phyloP scores from a whole-genome alignment of 2,329 filamentous ascomycete genomes.

The Stagonosporopsis vannaccii region DNA sequence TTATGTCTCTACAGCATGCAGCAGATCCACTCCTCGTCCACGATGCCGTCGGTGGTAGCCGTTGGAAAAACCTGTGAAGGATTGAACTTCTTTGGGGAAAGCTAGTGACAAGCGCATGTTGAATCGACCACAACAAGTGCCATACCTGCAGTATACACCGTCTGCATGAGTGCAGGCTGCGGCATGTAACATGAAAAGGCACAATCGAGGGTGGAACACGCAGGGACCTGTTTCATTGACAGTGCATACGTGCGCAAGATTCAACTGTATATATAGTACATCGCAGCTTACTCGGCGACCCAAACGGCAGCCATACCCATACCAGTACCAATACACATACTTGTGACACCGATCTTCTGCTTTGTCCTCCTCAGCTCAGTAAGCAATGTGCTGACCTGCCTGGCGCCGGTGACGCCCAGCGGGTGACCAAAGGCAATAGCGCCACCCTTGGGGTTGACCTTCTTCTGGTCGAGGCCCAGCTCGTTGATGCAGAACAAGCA shows the following conservation, averaged over 20 bases:
- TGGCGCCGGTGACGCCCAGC: slow-evolving; percentile 89
- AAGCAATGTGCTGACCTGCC: slow-evolving; percentile 90
- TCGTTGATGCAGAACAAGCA: slow-evolving; percentile 93
- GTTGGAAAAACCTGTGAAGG: too few species aligned
- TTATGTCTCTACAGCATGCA: too few species aligned
- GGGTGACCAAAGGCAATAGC: slow-evolving; percentile 97
- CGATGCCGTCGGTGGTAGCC: too few species aligned
- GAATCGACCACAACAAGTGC: too few species aligned
- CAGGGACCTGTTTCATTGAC: background rate
- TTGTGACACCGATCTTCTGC: slow-evolving; percentile 87
- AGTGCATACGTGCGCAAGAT: background rate
- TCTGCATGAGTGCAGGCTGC: too few species aligned
- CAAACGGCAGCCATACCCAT: slow-evolving; percentile 98
- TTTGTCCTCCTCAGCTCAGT: slow-evolving; percentile 87
- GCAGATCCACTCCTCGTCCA: too few species aligned
- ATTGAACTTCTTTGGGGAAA: too few species aligned
- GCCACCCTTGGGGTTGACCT: slow-evolving; percentile 97
- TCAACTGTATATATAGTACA: background rate
- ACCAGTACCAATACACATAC: slow-evolving; percentile 93
- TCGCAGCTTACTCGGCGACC: slow-evolving; percentile 81
- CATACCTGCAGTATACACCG: too few species aligned
- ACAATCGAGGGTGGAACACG: too few species aligned
- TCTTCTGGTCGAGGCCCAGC: slow-evolving; percentile 79
- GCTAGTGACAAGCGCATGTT: too few species aligned
- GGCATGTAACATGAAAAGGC: too few species aligned